Base-by-base conservation (phyloP, 2,329 filamentous ascomycete genomes). In the Talaromyces sp. region DNA sequence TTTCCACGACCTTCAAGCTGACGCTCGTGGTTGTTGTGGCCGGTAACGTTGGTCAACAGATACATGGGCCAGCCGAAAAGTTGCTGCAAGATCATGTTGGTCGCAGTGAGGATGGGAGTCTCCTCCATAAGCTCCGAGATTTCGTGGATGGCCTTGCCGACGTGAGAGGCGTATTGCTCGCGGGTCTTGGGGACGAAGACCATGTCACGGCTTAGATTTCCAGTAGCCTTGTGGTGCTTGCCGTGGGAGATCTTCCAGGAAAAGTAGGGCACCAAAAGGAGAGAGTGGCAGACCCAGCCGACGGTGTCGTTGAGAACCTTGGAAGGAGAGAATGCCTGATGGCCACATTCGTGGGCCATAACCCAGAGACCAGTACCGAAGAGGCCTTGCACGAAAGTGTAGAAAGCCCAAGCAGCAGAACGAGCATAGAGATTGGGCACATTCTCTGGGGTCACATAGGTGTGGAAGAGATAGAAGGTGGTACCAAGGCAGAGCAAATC, bases 191-290 rank as follows among this genome's bases (percentile, higher is more conserved):
- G 95, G n/a, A 98, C 84, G 76, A 97, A 98, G 67, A 98, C 95
- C 95, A 99, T 99, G 80, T 99, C 95, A 69, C 93, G 91, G 80
- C 96, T 92, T 81, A 99, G 88, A 84, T 99, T 87, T 71, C 93
- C 95, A 42, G 95, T 99, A 67, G 93, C 92, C 86, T 98, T 98
- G 90, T 99, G 95, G 83, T 99, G 95, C 87, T 96, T 96, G 82
- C 92, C 90, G 82, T 99, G 95, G 69, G 92, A 96, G 80, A 98
- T 93, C 82, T 99, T 96, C 95, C 95, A 99, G 75, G 92, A 96
- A 83, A 97, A 99, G 83, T 98, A 99, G 23, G 95, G 95, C 56
- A 99, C 93, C 62, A 97, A 83, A 42, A 97, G 86, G 50, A 87
- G 78, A 40, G 93, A 96, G 82, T 98, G 93, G 70, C 91, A 86